Base-by-base conservation (phyloP, 345 rosid genomes). In the Barbarea vulgaris region DNA sequence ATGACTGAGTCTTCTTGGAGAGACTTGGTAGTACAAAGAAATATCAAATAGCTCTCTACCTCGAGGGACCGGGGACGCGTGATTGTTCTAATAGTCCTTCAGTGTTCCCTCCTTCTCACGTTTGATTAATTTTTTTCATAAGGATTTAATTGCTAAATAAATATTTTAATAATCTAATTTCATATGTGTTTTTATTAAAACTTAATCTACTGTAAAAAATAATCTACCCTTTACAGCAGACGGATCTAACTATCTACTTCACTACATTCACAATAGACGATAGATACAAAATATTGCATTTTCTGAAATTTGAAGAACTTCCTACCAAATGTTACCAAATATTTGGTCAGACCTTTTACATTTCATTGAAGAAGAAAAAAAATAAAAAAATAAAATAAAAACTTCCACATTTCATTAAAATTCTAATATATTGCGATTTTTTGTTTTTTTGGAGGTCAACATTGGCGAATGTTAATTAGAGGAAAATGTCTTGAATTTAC, bases 1-100 rank as follows among this genome's bases (percentile, higher is more conserved):
- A 5, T 7, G 79, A 60, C 74, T 22, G 28, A 51, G 70, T 69
- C 79, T 61, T 69, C 41, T 61, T 41, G 41, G 19, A 53, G 64
- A 61, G 50, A 69, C 74, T 61, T 69, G 57, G 79, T 56, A 41
- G 36, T 5, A 15, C n/a, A n/a, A 36, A 22, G 27, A 61, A 25
- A 34, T 9, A 34, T 34, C 39, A 34, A 34, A 34, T 57, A 9
- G 51, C 5, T n/a, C n/a, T n/a, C n/a, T n/a, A n/a, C n/a, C n/a
- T n/a, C n/a, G n/a, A n/a, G n/a, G n/a, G n/a, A n/a, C n/a, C n/a
- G n/a, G n/a, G n/a, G n/a, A n/a, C 12, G 64, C 51, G 1, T 42
- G 55, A 34, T 48, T 60, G 3, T 46, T 70, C 36, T 44, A 21
- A 70, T 11, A 22, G 14, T 64, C 77, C 6, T 69, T 44, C 24